Evolutionary conservation across 2,329 filamentous ascomycete species (phyloP).

Genomic region (Aschersonia sp.): DNA sequence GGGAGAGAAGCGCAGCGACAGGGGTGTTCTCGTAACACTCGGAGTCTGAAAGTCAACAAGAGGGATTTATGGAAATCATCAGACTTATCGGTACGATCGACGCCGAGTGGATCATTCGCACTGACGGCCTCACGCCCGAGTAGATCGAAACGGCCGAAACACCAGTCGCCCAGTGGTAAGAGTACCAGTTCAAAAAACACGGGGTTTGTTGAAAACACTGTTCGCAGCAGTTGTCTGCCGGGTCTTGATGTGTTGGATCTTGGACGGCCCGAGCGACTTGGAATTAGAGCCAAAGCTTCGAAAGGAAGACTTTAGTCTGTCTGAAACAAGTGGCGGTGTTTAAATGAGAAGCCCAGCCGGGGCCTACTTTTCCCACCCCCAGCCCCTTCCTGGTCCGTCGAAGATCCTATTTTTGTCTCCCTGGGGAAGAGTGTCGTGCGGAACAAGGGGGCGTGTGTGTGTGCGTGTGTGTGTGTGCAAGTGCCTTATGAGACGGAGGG

Average conservation of each 20-base stretch:
- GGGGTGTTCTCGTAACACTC: conserved; percentile 1
- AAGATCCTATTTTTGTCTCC: conserved; percentile 2
- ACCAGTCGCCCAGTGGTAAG: conserved; percentile 4
- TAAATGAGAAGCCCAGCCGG: conserved; percentile 3
- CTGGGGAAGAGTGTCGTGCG: not conserved
- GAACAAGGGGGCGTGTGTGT: not conserved
- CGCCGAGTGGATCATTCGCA: conserved; percentile 6
- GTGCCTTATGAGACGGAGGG: conserved; percentile 7
- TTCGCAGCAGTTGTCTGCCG: conserved; percentile 2
- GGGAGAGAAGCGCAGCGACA: not conserved
- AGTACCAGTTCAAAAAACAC: conserved; percentile 1
- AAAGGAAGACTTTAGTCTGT: conserved; percentile 3
- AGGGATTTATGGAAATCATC: not conserved
- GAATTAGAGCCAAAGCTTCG: conserved; percentile 3
- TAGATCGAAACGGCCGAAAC: conserved; percentile 10
- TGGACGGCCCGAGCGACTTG: conserved; percentile 8
- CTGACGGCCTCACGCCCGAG: conserved; percentile 5
- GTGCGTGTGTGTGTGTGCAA: not conserved
- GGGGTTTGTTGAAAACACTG: not conserved
- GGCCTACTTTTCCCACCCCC: conserved; percentile 1
- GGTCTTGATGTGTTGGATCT: conserved; percentile 5
- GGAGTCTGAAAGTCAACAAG: conserved; percentile 1
- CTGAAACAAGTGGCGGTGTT: conserved; percentile 10
- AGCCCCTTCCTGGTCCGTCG: conserved; percentile 1
- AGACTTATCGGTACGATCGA: conserved; percentile 4